Evolutionary conservation across 2,329 filamentous ascomycete species (phyloP), one percentile per base, ranked within the genome.

Genomic region (Corynespora cassiicola): DNA sequence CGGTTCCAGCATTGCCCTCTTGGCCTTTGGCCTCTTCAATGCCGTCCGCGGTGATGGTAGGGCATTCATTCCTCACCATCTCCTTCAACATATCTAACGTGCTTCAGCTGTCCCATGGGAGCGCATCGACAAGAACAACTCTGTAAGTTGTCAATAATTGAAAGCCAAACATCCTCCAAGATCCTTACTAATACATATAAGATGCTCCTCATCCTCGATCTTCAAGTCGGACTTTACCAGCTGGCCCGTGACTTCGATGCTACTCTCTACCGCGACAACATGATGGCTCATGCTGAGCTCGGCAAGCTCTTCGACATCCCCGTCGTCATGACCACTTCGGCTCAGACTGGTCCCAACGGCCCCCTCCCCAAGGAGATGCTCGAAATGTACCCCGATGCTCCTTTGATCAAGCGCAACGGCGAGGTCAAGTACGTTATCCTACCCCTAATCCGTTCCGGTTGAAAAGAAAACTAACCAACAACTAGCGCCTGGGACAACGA

Each of bases 291-390:
- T 51, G 79, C 85, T 12, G 78, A 79, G 5, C 62, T 89, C 2
- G 86, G 80, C 39, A 79, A 83, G 36, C 68, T 82, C 37, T 90
- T 90, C 57, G 69, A 84, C 55, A 62, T 88, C 3, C 86, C 87
- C 5, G 80, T 85, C 5, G 74, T 91, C 42, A 65, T 90, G 72
- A 87, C 84, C 7, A 86, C 82, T 5, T 89, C 85, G 6, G 82
- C 85, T 4, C 77, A 89, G 54, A 70, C 65, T 26, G 86, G 86
- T 4, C 86, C 86, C 31, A 90, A 90, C 61, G 86, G 87, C 2
- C 81, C 79, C 1, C 70, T 90, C 1, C 82, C 85, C 7, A 81
- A 84, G 54, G 86, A 88, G 56, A 86, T 90, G 46, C 62, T 79
- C 5, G 75, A 82, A 9, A 78, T 84, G 79, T 84, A 87, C 58